Evolutionary conservation across 345 rosid species (phyloP), one percentile per base, ranked within the genome.

Genomic region (Cochlearia excelsa): DNA sequence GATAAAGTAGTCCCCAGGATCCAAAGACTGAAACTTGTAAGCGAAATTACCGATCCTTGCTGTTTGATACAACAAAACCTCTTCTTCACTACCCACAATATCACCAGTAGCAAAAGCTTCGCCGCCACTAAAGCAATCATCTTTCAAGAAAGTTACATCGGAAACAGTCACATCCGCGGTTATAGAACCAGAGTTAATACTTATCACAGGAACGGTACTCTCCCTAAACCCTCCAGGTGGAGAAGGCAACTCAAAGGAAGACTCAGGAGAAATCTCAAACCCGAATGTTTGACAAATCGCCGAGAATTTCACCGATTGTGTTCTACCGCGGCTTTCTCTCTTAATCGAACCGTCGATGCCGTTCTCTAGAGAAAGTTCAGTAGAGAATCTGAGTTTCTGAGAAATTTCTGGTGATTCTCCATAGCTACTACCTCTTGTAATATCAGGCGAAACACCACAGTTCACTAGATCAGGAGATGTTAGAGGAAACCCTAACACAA

Each of bases 341-440:
- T 47, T 66, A 56, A 53, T 29, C 10, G 84, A 69, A 10, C 77
- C 81, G 41, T 75, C 60, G 44, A 88, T 78, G 39, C 96, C 95
- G 57, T 84, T 78, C 69, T 88, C 89, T 40, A 93, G 73, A 59
- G 97, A 93, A 56, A 93, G 82, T 76, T 92, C 91, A 57, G 79
- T 55, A 1, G 82, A 81, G 49, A 50, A 50, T 57, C 66, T 72
- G 7, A 28, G 62, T 37, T 49, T 69, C 48, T 71, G 45, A 51
- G 50, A 28, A 9, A 79, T 65, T 4, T 84, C 84, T 7, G 87
- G 80, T 7, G 90, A 81, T 62, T 71, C 77, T 51, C 58, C 79
- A 26, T 51, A 71, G 34, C 62, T 44, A 6, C 62, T 44, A 6
- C 69, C 68, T 33, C 70, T 53, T 0, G 80, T 78, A n/a, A 82